Evolutionary conservation across 495 filamentous ascomycete genomes (phyloP).

Genomic region (Penicillium fimorum): DNA sequence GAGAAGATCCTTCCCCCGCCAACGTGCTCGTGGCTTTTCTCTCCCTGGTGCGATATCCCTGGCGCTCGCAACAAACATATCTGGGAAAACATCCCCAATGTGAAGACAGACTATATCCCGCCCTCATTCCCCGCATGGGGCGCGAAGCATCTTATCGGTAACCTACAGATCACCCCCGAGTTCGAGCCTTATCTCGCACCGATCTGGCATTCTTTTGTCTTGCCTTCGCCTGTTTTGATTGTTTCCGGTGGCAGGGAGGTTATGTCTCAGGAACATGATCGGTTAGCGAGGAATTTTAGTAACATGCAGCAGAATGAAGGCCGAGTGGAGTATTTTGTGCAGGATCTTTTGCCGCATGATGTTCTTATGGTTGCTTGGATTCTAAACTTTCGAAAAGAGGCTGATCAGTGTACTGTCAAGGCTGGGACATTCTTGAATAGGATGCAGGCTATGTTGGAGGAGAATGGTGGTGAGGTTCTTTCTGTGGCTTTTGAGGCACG

Average conservation of each 20-base stretch:
- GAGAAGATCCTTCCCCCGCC: conserved; percentile 17
- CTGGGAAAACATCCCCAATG: conserved; percentile 31
- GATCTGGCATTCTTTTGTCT: conserved; percentile 34
- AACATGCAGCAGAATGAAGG: conserved; percentile 19
- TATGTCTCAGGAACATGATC: conserved; percentile 32
- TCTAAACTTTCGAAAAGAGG: conserved; percentile 33
- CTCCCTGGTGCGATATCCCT: conserved; percentile 39
- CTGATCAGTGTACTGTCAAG: conserved; percentile 22
- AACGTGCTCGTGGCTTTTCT: conserved; percentile 33
- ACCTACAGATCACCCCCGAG: conserved; percentile 17
- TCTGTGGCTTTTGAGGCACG: conserved; percentile 1
- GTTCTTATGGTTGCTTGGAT: conserved; percentile 34
- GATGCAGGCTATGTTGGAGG: background rate
- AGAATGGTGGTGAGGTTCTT: background rate
- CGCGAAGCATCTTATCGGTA: conserved; percentile 23
- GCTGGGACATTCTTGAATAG: conserved; percentile 34
- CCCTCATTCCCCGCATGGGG: conserved; percentile 36
- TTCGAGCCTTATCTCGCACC: conserved; percentile 32
- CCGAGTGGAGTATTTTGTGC: conserved; percentile 31
- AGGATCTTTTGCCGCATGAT: conserved; percentile 39
- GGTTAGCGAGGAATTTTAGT: conserved; percentile 30
- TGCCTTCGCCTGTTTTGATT: conserved; percentile 36
- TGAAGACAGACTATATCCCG: conserved; percentile 37
- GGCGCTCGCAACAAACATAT: conserved; percentile 4
- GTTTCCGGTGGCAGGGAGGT: conserved; percentile 42